phyloP scores from a whole-genome alignment of 2,329 filamentous ascomycete genomes.

The Apiospora phragmitis region DNA sequence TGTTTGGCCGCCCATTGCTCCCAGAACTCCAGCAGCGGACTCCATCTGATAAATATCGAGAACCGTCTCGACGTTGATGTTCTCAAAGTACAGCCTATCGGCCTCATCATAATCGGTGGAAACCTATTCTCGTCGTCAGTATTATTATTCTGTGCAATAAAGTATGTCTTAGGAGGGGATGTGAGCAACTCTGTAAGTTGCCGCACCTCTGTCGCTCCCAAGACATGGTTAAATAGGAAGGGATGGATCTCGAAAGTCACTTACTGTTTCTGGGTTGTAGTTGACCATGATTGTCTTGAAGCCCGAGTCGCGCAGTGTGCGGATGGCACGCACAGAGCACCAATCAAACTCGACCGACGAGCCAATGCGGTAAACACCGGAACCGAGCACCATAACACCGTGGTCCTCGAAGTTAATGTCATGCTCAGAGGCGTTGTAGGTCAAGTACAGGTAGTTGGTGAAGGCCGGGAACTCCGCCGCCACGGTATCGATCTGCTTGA shows the following conservation, averaged over 20 bases:
- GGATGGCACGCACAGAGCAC: conserved; percentile 94
- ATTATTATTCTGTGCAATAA: too few relatives aligned
- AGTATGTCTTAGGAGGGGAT: too few relatives aligned
- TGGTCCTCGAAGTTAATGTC: conserved; percentile 85
- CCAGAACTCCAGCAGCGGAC: conserved; percentile 77
- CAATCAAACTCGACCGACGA: conserved; percentile 99
- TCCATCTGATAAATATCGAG: conserved; percentile 94
- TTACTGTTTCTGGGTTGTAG: conserved; percentile 81
- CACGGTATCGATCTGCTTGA: conserved; percentile 98
- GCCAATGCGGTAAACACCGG: conserved; percentile 94
- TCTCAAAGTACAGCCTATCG: conserved; percentile 94
- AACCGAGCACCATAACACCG: conserved; percentile 94
- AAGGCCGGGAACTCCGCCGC: conserved; percentile 93
- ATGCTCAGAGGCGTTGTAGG: conserved; percentile 87
- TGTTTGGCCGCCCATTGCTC: conserved; percentile 96
- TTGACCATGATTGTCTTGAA: conserved; percentile 87
- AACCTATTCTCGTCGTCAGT: conserved; percentile 34
- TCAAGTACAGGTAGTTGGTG: conserved; percentile 96
- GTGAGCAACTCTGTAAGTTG: too few relatives aligned
- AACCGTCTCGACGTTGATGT: conserved; percentile 86
- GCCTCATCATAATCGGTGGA: conserved; percentile 92
- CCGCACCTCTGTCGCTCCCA: background rate
- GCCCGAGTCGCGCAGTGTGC: conserved; percentile 79
- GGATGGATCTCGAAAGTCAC: background rate
- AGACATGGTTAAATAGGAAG: background rate